Base-by-base conservation (phyloP, 139 green algal genomes). In the Chlamydomonas sp. region DNA sequence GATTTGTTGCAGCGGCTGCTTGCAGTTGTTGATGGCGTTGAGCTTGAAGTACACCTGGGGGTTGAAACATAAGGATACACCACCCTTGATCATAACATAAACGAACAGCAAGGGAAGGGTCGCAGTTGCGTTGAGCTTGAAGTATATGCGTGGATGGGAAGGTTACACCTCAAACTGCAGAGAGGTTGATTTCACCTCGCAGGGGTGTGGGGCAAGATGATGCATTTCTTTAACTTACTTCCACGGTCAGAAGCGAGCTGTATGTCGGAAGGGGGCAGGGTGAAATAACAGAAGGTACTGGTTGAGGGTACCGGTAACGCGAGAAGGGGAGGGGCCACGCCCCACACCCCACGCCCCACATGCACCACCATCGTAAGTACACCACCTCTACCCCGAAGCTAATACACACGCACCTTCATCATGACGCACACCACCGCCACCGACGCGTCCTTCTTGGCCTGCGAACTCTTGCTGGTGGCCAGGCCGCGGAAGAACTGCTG, bases 1-100 rank as follows among this genome's bases (percentile, higher is more conserved):
- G 58, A 93, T 86, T 18, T 75, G 83, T 60, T 84, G 84, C 71
- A 90, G 89, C 61, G 90, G 84, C 63, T 91, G 85, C 82, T 93
- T 91, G 88, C 90, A 93, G 88, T 93, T 93, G 80, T 89, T 93
- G 63, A 93, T 88, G 62, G 90, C 89, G 80, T 91, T 93, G 14
- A 90, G 86, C 57, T 72, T 76, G 87, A 93, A 93, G 87, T 93
- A 93, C 0, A 91, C 79, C 86, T 92, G 86, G 0, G 17, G 62
- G 10, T 63, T 17, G 68, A 4, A 8, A 31, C 31, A 7, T 18
- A 63, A n/a, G 17, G 5, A 5, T 16, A 20, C 18, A 71, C 20
- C 6, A 17, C 18, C 3, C 14, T 64, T 17, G 17, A 31, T 83
- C n/a, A 18, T 59, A 58, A 60, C 61, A 69, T 18, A 71, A 72